Conservation (phyloP, 371 early-diverging fungal species). For the Syncephalis fuscata region DNA sequence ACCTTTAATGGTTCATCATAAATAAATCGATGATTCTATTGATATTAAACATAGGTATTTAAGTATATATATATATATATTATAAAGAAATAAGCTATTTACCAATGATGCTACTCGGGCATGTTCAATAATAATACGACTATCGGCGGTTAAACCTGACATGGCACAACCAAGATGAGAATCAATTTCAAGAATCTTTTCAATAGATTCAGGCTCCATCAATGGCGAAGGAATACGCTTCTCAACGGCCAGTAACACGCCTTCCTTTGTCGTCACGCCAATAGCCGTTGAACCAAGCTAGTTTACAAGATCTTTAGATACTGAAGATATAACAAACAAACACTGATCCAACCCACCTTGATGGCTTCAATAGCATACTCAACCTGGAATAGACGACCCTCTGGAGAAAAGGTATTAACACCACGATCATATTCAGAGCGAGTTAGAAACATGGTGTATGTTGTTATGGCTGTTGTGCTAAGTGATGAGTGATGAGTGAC, state of each 20-base stretch:
- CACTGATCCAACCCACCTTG: constrained; percentile 43
- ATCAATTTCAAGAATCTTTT: constrained; percentile 95
- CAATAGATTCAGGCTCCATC: constrained; percentile 85
- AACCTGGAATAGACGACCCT: constrained; percentile 97
- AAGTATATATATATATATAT: constrained; percentile 1
- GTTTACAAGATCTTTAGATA: background rate
- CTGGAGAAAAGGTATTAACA: constrained; percentile 97
- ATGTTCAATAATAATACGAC: constrained; percentile 93
- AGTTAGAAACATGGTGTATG: constrained; percentile 51
- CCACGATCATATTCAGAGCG: constrained; percentile 96
- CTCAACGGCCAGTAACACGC: constrained; percentile 91
- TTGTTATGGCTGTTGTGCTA: too few species aligned
- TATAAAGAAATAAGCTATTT: constrained; percentile 1
- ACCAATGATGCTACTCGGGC: constrained; percentile 93
- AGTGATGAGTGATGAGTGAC: too few species aligned
- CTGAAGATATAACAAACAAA: constrained; percentile 1
- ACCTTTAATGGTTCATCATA: constrained; percentile 91
- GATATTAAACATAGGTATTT: background rate
- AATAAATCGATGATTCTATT: constrained; percentile 82
- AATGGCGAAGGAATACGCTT: constrained; percentile 88
- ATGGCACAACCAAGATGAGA: constrained; percentile 90
- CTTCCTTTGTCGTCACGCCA: constrained; percentile 88
- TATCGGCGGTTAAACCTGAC: constrained; percentile 94
- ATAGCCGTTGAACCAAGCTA: constrained; percentile 94
- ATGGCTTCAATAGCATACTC: constrained; percentile 99